Base-by-base conservation (phyloP, 352 stramenopile species). In the Plasmopara halstedii region DNA sequence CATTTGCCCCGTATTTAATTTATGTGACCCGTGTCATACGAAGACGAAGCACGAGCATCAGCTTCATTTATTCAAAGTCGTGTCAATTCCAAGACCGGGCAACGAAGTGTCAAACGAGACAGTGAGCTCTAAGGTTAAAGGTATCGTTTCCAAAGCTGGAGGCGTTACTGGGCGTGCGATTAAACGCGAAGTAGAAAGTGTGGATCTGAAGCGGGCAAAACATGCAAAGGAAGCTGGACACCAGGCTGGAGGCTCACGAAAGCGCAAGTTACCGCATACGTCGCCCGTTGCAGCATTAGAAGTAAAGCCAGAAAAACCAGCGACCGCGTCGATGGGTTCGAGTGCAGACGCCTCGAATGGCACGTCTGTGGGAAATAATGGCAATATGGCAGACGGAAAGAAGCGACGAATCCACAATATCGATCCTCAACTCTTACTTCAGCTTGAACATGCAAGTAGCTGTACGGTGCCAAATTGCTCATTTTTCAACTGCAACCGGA, bases 1-100 rank as follows among this genome's bases (percentile, higher is more conserved):
- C 1, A 96, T 94, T 22, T 98, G 94, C 58, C 85, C 88, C 14
- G 86, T 98, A 33, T 98, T 97, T 60, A 96, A 98, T 54, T 77
- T 97, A 26, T 98, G 95, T 53, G 80, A 97, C 26, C 72, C 90
- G n/a, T 98, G 95, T 64, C 73, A 96, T 18, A 58, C 62, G 32
- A 97, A 97, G 61, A 91, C 82, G 15, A 96, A 91, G 58, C 85
- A 94, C 62, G 73, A 95, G 33, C 93, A 98, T 57, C 75, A 85
- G 44, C 77, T 98, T 56, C 90, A 88, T 46, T 67, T 96, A 25
- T 96, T 97, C 71, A 91, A 95, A 37, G 95, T 98, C 29, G 74
- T 96, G 1, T 51, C 82, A 6, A 93, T 93, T 36, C 82, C 82
- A 18, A 74, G 76, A 7, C 73, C 76, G 17, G 73, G 67, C 3